phyloP scores from a whole-genome alignment of 139 green algal species.

The Deuterostichococcus epilithicus region DNA sequence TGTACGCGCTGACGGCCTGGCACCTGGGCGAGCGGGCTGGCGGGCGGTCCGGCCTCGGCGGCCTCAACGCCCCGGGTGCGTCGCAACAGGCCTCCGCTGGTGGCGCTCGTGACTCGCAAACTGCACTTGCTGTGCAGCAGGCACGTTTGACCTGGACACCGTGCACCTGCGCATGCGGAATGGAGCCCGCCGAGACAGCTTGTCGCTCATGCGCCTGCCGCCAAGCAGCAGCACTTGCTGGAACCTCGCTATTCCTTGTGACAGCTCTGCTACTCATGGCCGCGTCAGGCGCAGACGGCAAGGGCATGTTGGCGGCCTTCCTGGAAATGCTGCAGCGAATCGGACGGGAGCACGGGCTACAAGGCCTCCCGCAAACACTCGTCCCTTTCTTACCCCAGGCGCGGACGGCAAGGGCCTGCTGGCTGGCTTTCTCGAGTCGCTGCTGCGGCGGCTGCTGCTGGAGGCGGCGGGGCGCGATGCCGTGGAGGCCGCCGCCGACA shows the following conservation, averaged over 20 bases:
- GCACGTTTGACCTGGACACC: too few relatives aligned
- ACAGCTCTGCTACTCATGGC: too few relatives aligned
- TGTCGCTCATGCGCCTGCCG: too few relatives aligned
- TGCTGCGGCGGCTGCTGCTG: constrained; percentile 51
- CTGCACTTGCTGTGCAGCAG: not conserved
- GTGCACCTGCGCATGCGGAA: too few relatives aligned
- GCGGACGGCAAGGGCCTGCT: constrained; percentile 19
- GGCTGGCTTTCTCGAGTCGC: constrained; percentile 30
- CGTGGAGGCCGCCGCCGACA: constrained; percentile 60
- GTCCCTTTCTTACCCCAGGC: not conserved
- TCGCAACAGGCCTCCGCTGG: not conserved
- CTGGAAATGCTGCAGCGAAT: too few relatives aligned
- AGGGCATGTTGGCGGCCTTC: not conserved
- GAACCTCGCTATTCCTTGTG: too few relatives aligned
- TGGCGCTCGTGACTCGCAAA: not conserved
- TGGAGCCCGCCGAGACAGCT: too few relatives aligned
- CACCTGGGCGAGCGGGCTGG: constrained; percentile 17
- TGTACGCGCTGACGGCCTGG: constrained; percentile 40
- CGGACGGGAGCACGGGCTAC: too few relatives aligned
- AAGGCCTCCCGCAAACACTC: not conserved
- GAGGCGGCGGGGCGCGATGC: constrained; percentile 41
- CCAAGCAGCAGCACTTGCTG: too few relatives aligned
- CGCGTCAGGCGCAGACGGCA: not conserved
- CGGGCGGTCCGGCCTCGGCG: not conserved
- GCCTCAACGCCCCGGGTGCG: not conserved